Evolutionary conservation across 495 filamentous ascomycete species (phyloP), one percentile per base, ranked within the genome.

Genomic region (Aspergillus mulundensis): DNA sequence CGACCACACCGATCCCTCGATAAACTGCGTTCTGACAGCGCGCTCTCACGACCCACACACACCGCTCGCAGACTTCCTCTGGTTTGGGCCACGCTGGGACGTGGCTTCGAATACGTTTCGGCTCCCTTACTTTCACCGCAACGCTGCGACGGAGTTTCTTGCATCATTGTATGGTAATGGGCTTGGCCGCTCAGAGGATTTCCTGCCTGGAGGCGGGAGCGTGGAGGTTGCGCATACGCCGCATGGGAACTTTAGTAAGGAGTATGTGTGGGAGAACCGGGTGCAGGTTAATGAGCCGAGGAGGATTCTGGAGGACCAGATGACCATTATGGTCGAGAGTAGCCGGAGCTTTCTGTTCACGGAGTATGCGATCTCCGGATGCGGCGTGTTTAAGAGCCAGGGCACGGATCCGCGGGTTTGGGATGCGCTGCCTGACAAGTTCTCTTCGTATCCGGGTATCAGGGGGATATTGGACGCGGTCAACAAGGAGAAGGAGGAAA

Each of bases 81-180:
- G 71, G 70, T 74, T 76, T 43, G 72, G 72, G 0, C 72, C 72
- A 3, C 67, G 70, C 8, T 76, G 72, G 72, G 72, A 76, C 56
- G 69, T 71, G 4, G 70, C 72, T 1, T 68, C 69, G 38, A 76
- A 76, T 54, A 74, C 71, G 0, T 76, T 76, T 58, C 68, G 72
- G 1, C 62, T 73, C 1, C 70, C 72, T 1, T 76, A 76, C 49
- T 76, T 76, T 62, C 72, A 74, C 44, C 72, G 72, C 32, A 76
- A 73, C 54, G 66, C 70, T 14, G 72, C 72, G 5, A 71, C 72
- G 0, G 72, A 76, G 54, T 73, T 76, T 55, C 53, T 76, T 44
- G 72, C 72, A 5, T 69, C 59, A 54, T 34, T 76, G 18, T 76
- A 76, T 42, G 72, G 72, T 3, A 66, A 64, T 47, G 73, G 73